Evolutionary conservation across 2,329 filamentous ascomycete species (phyloP).

Genomic region (Lojkania enalia): DNA sequence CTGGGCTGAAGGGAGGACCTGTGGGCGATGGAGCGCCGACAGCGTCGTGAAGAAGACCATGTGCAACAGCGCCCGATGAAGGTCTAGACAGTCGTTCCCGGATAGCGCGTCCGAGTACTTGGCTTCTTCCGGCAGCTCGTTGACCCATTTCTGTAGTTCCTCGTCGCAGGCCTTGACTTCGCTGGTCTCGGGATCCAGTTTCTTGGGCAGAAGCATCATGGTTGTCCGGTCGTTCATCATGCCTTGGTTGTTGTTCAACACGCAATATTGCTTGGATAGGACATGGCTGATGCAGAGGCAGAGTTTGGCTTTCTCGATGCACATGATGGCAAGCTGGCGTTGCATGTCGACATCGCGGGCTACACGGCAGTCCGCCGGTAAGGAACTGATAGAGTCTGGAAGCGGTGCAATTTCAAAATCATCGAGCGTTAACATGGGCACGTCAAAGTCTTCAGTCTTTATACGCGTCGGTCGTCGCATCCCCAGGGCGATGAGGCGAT

Average conservation of each 20-base stretch:
- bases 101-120: constrained; percentile 66
- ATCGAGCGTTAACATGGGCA: constrained; percentile 80
- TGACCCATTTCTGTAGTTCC: constrained; percentile 77
- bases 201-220: constrained; percentile 92
- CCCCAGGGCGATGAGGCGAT: constrained; percentile 86
- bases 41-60: constrained; percentile 94
- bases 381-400: constrained; percentile 67
- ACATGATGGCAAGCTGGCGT: constrained; percentile 79
- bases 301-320: constrained; percentile 87
- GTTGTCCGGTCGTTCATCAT: constrained; percentile 69
- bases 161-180: constrained; percentile 78
- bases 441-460: constrained; percentile 90
- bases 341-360: constrained; percentile 74
- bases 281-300: constrained; percentile 89
- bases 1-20: constrained; percentile 78
- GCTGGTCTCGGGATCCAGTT: constrained; percentile 77
- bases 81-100: constrained; percentile 63
- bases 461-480: constrained; percentile 93
- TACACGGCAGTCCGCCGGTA: constrained; percentile 71
- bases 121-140: constrained; percentile 70
- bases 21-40: constrained; percentile 86
- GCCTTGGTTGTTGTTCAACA: constrained; percentile 80
- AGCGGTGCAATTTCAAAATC: constrained; percentile 81
- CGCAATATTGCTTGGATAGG: constrained; percentile 87
- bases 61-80: constrained; percentile 85